Percentiles rank a stretch among this genome's conserved stretches.
Evolutionary conservation across 805 yeast species (phyloP).

Genomic region (Candida pini): DNA sequence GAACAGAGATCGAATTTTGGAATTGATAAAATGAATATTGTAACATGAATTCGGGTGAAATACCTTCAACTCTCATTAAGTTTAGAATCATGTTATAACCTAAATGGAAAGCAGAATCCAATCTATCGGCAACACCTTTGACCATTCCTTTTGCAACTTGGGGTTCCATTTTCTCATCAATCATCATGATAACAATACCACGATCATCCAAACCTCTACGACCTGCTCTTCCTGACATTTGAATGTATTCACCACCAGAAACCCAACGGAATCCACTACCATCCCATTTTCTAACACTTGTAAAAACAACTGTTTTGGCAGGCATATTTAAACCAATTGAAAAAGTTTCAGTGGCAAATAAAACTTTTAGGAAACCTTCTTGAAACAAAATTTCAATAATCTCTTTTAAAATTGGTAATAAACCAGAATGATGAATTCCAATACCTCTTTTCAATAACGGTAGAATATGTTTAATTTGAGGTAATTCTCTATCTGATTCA

Average conservation of each 20-base stretch:
- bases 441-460: constrained; percentile 92
- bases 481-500: constrained; percentile 85
- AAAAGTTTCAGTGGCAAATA: constrained; percentile 97
- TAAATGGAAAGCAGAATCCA: constrained; percentile 95
- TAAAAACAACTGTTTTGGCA: constrained; percentile 96
- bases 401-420: constrained; percentile 82
- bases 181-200: constrained; percentile 99
- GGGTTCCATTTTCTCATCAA: constrained; percentile 99
- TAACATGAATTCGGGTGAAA: constrained; percentile 95
- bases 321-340: constrained; percentile 99
- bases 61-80: constrained; percentile 94
- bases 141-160: constrained; percentile 99
- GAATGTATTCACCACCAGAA: constrained; percentile 98
- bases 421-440: constrained; percentile 97
- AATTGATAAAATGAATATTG: constrained; percentile 93
- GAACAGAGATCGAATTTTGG: constrained; percentile 89
- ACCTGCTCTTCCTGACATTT: constrained; percentile 59
- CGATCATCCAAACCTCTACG: constrained; percentile 95
- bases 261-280: constrained; percentile 98
- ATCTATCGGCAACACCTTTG: constrained; percentile 95
- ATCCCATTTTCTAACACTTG: constrained; percentile 97
- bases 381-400: constrained; percentile 97
- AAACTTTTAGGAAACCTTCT: constrained; percentile 89
- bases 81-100: constrained; percentile 97
- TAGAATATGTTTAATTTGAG: constrained; percentile 87